phyloP scores from a whole-genome alignment of 495 filamentous ascomycete genomes.

The Lasiosphaeria hispida region DNA sequence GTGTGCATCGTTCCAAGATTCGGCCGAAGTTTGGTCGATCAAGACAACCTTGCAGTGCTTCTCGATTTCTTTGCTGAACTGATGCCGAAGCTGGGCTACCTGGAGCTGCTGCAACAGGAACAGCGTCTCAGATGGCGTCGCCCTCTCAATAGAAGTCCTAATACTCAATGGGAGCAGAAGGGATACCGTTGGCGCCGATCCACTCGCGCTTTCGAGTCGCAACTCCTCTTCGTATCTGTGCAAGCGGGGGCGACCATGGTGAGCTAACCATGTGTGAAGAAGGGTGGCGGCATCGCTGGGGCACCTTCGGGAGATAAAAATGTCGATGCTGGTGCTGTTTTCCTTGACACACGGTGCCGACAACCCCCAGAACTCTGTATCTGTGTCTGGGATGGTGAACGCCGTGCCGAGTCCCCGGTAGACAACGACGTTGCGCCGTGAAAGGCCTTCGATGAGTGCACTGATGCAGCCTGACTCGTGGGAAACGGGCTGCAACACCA shows the following conservation, averaged over 20 bases:
- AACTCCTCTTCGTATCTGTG: slow-evolving; percentile 26
- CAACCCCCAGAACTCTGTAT: slow-evolving; percentile 26
- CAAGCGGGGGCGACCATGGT: slow-evolving; percentile 21
- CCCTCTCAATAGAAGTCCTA: slow-evolving; percentile 16
- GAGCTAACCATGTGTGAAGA: slow-evolving; percentile 29
- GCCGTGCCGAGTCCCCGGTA: slow-evolving; percentile 27
- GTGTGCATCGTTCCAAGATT: slow-evolving; percentile 22
- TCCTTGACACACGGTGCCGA: neutral
- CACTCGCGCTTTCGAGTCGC: slow-evolving; percentile 11
- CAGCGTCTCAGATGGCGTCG: slow-evolving; percentile 22
- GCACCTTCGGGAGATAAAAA: slow-evolving; percentile 25
- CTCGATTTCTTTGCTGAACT: slow-evolving; percentile 19
- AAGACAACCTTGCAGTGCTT: slow-evolving; percentile 14
- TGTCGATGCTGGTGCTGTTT: slow-evolving; percentile 3
- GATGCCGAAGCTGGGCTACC: slow-evolving; percentile 8
- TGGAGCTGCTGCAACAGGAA: slow-evolving; percentile 24
- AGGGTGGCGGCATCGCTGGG: slow-evolving; percentile 24
- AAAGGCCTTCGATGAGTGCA: slow-evolving; percentile 21
- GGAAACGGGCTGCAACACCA: slow-evolving; percentile 8
- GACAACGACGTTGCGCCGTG: slow-evolving; percentile 12
- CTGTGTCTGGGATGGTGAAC: slow-evolving; percentile 26
- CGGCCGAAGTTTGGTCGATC: slow-evolving; percentile 14
- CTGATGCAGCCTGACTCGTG: slow-evolving; percentile 12
- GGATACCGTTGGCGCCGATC: neutral
- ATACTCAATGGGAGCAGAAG: slow-evolving; percentile 20